Base-by-base conservation (phyloP, 495 filamentous ascomycete genomes). In the Xylaria acuta region DNA sequence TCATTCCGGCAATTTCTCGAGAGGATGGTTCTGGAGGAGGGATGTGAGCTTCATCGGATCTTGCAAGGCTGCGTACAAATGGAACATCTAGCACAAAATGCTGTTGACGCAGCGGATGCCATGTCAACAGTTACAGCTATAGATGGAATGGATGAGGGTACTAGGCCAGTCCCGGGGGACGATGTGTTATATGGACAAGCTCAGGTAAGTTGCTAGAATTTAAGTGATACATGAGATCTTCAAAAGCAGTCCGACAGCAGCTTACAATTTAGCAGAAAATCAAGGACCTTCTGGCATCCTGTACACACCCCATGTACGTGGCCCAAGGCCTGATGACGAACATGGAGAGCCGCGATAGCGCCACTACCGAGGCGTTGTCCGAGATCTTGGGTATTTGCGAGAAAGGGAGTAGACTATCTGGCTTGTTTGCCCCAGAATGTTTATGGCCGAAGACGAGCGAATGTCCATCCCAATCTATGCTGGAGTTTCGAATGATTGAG, bases 311-410 rank as follows among this genome's bases (percentile, higher is more conserved):
- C 6, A 69, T 69, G 32, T 69, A 69, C 18, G 34, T 69, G 0
- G 66, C 66, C 16, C 66, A 69, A 25, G 66, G 38, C 22, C 11
- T 69, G n/a, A 41, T 69, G 25, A 58, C 66, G n/a, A 58, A 58
- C 51, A 25, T 69, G 66, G 18, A 41, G n/a, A 69, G 2, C n/a
- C 51, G 66, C 22, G 66, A 69, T 69, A 58, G 51, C 8, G 51
- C 34, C 9, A n/a, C 66, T 56, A 45, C 47, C 11, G 49, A 58
- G 14, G 51, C 36, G 2, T 43, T 69, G 6, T 69, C 66, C 5
- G n/a, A 54, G 47, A 9, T 41, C 30, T 38, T 59, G 20, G 32
- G 66, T 25, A 30, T 59, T 54, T 11, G 0, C 20, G 25, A 56
- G 32, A 20, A 18, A 43, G 47, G 38, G 16, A 3, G 16, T 11